These are phyloP conservation scores for Mortierella sp. DNA, from an alignment of 371 early-diverging fungal species.

Conservation along the genomic window DNA sequence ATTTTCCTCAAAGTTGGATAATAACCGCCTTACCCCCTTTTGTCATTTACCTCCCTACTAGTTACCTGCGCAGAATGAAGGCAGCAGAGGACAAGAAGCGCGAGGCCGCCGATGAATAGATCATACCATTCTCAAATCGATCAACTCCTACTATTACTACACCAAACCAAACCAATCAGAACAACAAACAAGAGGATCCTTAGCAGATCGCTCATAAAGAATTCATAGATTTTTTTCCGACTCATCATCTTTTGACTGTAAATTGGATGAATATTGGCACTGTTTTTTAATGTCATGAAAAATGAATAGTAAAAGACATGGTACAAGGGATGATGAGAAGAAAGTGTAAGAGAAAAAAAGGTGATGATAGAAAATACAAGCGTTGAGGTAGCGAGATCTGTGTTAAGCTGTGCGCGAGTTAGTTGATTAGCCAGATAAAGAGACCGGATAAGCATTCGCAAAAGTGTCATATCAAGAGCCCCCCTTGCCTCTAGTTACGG, in stretches of 20 bases:
- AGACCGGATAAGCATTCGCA: neutral
- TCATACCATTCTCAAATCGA: neutral
- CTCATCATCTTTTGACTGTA: neutral
- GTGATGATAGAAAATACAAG: neutral
- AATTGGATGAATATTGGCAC: neutral
- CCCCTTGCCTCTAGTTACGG: neutral
- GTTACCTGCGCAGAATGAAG: conserved; percentile 72
- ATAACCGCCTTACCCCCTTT: neutral
- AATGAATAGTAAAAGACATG: neutral
- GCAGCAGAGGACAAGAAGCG: conserved; percentile 65
- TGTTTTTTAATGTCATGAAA: neutral
- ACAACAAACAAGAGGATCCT: neutral
- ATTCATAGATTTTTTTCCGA: neutral
- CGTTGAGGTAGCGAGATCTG: neutral
- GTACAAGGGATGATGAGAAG: too few relatives aligned
- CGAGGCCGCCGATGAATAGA: conserved; percentile 57
- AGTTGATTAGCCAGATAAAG: neutral
- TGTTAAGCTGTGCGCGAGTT: neutral
- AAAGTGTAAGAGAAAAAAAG: neutral
- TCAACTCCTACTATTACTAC: neutral
- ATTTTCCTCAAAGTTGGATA: neutral
- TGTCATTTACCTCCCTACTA: conserved; percentile 26
- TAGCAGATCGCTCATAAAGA: neutral
- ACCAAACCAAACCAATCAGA: neutral
- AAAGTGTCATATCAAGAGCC: neutral